Evolutionary conservation across 306 rosid species (phyloP).

Genomic region (Erythrophleum fordii): DNA sequence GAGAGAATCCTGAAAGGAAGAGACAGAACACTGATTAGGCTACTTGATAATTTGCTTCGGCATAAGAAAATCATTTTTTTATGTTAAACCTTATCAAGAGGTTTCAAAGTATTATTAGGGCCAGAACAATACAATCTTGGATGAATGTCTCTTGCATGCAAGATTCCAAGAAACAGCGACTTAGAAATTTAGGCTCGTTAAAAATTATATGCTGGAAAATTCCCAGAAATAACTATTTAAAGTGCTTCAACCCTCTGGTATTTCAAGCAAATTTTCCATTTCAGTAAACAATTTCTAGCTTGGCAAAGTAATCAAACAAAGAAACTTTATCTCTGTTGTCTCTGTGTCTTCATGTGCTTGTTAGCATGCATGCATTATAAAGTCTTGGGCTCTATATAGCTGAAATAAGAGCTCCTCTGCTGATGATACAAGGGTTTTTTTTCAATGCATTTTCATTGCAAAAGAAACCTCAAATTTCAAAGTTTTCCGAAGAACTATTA

Average conservation of each 20-base stretch:
- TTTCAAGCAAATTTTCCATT: background rate
- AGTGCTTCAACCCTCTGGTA: slow-evolving; percentile 12
- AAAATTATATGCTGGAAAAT: background rate
- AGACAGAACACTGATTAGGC: slow-evolving; percentile 31
- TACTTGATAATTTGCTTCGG: slow-evolving; percentile 12
- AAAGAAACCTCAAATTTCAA: background rate
- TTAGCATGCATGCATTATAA: background rate
- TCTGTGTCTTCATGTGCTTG: background rate
- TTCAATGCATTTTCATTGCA: background rate
- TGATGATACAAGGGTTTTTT: background rate
- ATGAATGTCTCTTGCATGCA: no score
- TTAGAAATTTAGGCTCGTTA: background rate
- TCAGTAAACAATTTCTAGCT: background rate
- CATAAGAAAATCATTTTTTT: background rate
- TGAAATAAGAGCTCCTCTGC: slow-evolving; percentile 18
- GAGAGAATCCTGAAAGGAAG: slow-evolving; percentile 84
- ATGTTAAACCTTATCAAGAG: slow-evolving; percentile 11
- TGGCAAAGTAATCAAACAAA: background rate
- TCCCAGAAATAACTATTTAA: slow-evolving; percentile 19
- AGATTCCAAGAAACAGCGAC: slow-evolving; percentile 1
- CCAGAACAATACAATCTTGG: no score
- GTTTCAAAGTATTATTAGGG: slow-evolving; percentile 4
- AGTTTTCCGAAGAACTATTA: background rate
- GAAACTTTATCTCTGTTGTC: background rate
- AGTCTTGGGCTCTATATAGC: slow-evolving; percentile 16